A percentile compares a stretch with the other conserved stretches of the same genome.
These are phyloP conservation scores for Pythium guiyangense DNA, from an alignment of 352 stramenopile species.

Conservation along the genomic window DNA sequence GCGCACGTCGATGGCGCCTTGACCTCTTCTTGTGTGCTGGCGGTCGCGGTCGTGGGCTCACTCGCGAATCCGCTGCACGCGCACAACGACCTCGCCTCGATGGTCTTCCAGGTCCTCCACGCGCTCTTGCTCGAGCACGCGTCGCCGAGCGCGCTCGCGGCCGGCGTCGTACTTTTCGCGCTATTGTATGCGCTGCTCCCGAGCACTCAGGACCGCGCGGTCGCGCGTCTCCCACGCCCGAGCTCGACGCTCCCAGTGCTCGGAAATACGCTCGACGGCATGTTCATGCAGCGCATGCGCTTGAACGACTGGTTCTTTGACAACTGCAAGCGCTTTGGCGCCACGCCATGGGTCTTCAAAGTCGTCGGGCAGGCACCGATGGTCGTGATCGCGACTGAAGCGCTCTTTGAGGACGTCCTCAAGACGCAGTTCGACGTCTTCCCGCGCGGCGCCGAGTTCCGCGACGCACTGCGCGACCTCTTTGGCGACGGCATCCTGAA, in stretches of 20 bases:
- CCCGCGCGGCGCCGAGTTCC: conserved; percentile 34
- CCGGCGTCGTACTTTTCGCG: neutral
- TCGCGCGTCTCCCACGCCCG: conserved; percentile 5
- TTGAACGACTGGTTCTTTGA: conserved; percentile 21
- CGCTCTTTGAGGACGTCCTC: conserved; percentile 41
- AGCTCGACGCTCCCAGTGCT: conserved; percentile 13
- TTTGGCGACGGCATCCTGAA: conserved; percentile 55
- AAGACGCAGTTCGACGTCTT: conserved; percentile 66
- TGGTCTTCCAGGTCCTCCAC: neutral
- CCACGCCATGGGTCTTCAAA: conserved; percentile 30
- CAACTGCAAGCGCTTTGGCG: conserved; percentile 15
- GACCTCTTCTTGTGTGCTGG: no score
- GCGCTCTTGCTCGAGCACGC: neutral
- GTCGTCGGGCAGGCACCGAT: conserved; percentile 26
- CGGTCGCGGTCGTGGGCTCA: no score
- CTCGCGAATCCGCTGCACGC: no score
- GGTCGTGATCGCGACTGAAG: conserved; percentile 32
- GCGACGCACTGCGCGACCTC: conserved; percentile 36
- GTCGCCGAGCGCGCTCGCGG: neutral
- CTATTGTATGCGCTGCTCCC: neutral
- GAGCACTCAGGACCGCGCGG: conserved; percentile 3
- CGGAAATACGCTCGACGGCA: conserved; percentile 14
- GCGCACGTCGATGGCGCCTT: no score
- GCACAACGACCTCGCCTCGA: no score
- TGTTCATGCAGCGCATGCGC: conserved; percentile 7